Percentiles rank a stretch among this genome's conserved stretches.
These are phyloP conservation scores for Malania oleifera DNA, from an alignment of 164 flowering plant species.

Conservation along the genomic window DNA sequence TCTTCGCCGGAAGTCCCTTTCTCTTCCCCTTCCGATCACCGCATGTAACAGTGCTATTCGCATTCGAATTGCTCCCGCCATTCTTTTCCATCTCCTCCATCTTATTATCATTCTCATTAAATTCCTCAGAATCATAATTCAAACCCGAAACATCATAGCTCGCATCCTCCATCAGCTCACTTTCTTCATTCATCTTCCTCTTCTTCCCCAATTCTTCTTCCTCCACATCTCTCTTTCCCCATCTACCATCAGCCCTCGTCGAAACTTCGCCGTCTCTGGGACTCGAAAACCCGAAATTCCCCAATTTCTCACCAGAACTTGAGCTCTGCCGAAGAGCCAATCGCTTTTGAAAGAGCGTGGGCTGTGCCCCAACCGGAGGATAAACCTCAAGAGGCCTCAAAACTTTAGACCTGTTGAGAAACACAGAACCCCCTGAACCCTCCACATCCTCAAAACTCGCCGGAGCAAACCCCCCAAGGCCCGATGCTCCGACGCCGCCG, in stretches of 20 bases:
- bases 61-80: neutral
- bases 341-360: slow-evolving; percentile 39
- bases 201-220: neutral
- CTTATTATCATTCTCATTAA: neutral
- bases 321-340: slow-evolving; percentile 25
- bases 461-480: slow-evolving; percentile 8
- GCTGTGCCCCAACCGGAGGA: slow-evolving; percentile 29
- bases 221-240: neutral
- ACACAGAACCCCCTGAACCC: slow-evolving; percentile 14
- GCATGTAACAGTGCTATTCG: neutral
- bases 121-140: neutral
- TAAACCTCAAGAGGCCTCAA: slow-evolving; percentile 31
- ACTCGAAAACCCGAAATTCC: neutral
- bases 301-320: slow-evolving; percentile 8
- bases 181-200: neutral
- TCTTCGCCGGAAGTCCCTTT: neutral
- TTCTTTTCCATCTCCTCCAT: neutral
- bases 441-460: slow-evolving; percentile 21
- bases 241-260: neutral
- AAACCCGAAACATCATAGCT: neutral
- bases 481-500: neutral
- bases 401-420: slow-evolving; percentile 22
- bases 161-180: neutral
- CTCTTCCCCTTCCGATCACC: neutral
- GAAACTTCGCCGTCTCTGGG: too few relatives aligned